A percentile compares a stretch with the other conserved stretches of the same genome.
Evolutionary conservation across 2,329 filamentous ascomycete species (phyloP).

Genomic region (Endothia cerciana): DNA sequence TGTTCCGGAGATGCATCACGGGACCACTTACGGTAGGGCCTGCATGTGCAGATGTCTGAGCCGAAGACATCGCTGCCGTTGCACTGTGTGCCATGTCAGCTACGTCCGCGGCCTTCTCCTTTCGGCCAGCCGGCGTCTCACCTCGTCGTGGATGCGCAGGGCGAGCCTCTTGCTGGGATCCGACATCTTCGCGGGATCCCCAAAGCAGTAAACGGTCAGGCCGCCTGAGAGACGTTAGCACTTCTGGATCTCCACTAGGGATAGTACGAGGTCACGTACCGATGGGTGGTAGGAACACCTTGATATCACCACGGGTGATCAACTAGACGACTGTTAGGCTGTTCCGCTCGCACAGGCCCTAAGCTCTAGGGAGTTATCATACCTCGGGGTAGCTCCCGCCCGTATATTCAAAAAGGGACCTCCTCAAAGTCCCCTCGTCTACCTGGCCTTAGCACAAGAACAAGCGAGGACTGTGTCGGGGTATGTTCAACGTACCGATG

Average conservation of each 20-base stretch:
- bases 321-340: conserved; percentile 49
- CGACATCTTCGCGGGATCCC: conserved; percentile 91
- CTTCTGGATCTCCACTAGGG: conserved; percentile 18
- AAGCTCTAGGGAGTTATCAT: conserved; percentile 25
- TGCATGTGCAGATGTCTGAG: conserved; percentile 96
- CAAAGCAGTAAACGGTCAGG: conserved; percentile 95
- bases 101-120: background rate
- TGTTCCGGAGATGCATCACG: background rate
- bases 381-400: conserved; percentile 93
- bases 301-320: conserved; percentile 92
- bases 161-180: conserved; percentile 81
- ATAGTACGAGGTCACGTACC: conserved; percentile 46
- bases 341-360: conserved; percentile 31
- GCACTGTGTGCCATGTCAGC: conserved; percentile 54
- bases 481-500: conserved; percentile 61
- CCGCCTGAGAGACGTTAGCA: conserved; percentile 59
- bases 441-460: conserved; percentile 35
- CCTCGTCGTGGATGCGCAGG: conserved; percentile 76
- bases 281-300: conserved; percentile 93
- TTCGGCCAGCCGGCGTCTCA: conserved; percentile 36
- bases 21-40: conserved; percentile 66
- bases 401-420: conserved; percentile 91
- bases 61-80: conserved; percentile 98
- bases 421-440: conserved; percentile 85
- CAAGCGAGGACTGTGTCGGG: no score